Conservation (phyloP, 768 basidiomycete genomes). For the Rhodotorula babjevae region DNA sequence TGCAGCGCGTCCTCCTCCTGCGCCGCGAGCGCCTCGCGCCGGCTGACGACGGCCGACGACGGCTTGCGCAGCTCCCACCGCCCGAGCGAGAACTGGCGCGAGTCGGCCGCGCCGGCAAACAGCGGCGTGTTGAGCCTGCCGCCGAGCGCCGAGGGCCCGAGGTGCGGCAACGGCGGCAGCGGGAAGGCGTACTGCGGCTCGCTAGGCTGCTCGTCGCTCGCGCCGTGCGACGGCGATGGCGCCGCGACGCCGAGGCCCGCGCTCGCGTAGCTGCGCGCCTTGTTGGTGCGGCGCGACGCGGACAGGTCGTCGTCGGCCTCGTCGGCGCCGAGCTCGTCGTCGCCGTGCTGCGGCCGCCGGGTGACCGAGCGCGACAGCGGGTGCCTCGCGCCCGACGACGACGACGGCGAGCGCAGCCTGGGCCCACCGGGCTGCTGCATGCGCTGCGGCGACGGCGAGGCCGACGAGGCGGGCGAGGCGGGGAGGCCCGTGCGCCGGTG, state of each 20-base stretch:
- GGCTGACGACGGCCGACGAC: neutral
- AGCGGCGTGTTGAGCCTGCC: conserved; percentile 12
- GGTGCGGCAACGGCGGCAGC: no score
- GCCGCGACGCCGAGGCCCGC: neutral
- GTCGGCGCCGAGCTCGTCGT: neutral
- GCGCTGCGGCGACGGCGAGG: conserved; percentile 12
- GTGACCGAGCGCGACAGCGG: conserved; percentile 10
- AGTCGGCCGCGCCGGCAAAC: conserved; percentile 18
- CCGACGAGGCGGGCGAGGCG: conserved; percentile 5
- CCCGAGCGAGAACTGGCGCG: conserved; percentile 29
- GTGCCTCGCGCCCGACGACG: neutral
- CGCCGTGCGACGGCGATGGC: neutral
- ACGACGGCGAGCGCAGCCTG: neutral
- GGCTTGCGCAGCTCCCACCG: conserved; percentile 31
- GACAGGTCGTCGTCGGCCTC: conserved; percentile 9
- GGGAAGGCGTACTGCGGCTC: neutral
- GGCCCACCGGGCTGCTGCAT: neutral
- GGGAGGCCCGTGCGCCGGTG: neutral
- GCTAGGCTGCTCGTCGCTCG: no score
- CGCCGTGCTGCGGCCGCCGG: neutral
- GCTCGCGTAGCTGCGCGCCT: conserved; percentile 2
- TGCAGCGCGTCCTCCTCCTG: conserved; percentile 5
- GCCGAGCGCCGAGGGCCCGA: neutral
- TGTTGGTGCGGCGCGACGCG: neutral
- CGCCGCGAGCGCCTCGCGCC: conserved; percentile 12